Evolutionary conservation across 2,329 filamentous ascomycete genomes (phyloP).

Genomic region (Fusarium sp.): DNA sequence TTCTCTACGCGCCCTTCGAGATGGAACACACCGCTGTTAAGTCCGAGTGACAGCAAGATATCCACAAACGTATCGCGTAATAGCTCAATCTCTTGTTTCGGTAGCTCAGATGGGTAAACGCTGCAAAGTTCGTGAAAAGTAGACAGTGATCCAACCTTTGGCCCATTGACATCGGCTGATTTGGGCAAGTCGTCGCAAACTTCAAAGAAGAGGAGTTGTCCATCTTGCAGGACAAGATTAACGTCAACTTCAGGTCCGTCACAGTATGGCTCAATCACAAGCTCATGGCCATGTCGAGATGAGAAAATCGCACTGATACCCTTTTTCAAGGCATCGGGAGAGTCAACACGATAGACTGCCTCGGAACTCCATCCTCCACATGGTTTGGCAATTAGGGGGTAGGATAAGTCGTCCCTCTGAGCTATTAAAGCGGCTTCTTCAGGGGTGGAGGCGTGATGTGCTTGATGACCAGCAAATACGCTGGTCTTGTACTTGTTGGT

Average conservation of each 20-base stretch:
- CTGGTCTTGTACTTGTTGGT: conserved; percentile 14
- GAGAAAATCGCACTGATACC: conserved; percentile 15
- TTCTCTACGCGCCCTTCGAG: conserved; percentile 27
- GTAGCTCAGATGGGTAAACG: conserved; percentile 8
- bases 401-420: conserved; percentile 2
- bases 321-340: neutral
- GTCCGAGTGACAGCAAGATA: conserved; percentile 14
- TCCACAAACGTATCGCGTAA: conserved; percentile 20
- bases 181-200: conserved; percentile 35
- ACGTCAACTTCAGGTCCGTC: conserved; percentile 39
- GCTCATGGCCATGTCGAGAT: conserved; percentile 5
- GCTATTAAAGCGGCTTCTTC: neutral
- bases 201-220: conserved; percentile 38
- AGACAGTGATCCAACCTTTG: neutral
- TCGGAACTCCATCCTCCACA: conserved; percentile 19
- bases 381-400: conserved; percentile 7
- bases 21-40: conserved; percentile 26
- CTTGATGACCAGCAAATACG: conserved; percentile 5
- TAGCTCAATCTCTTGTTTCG: conserved; percentile 11
- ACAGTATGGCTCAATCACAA: conserved; percentile 35
- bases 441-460: conserved; percentile 3
- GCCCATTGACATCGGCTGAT: conserved; percentile 17
- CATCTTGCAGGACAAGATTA: conserved; percentile 38
- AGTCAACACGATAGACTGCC: conserved; percentile 33
- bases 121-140: conserved; percentile 7